Evolutionary conservation across 129 eudicot species (phyloP).

Genomic region (Cynara cardunculus): DNA sequence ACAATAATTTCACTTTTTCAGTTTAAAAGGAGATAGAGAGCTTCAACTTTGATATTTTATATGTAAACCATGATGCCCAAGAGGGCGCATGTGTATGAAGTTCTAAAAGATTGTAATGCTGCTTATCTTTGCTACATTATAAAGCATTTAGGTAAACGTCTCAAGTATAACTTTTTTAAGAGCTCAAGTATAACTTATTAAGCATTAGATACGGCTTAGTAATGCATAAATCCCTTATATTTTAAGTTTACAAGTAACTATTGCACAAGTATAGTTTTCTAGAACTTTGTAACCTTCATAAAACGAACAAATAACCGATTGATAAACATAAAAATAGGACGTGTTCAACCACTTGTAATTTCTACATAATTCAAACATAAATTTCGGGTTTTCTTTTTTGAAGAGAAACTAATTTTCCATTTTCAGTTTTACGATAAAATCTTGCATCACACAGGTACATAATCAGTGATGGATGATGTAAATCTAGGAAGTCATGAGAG

Average conservation of each 20-base stretch:
- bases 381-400: neutral
- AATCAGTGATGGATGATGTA: neutral
- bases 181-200: neutral
- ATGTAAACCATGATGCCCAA: neutral
- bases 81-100: neutral
- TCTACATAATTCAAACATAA: neutral
- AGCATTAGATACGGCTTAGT: neutral
- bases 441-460: neutral
- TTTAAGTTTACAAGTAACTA: neutral
- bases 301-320: neutral
- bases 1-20: neutral
- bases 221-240: neutral
- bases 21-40: too few relatives aligned
- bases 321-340: neutral
- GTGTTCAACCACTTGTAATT: neutral
- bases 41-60: too few relatives aligned
- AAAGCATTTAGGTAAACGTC: neutral
- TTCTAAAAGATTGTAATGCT: neutral
- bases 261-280: neutral
- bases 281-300: neutral
- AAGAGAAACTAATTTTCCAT: neutral
- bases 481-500: slow-evolving; percentile 15
- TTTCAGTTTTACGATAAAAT: neutral
- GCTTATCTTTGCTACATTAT: neutral
- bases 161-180: neutral